Percentiles rank a stretch among this genome's conserved stretches.
Evolutionary conservation across 192 early-diverging fungal species (phyloP).

Genomic region (Entomortierella beljakovae): DNA sequence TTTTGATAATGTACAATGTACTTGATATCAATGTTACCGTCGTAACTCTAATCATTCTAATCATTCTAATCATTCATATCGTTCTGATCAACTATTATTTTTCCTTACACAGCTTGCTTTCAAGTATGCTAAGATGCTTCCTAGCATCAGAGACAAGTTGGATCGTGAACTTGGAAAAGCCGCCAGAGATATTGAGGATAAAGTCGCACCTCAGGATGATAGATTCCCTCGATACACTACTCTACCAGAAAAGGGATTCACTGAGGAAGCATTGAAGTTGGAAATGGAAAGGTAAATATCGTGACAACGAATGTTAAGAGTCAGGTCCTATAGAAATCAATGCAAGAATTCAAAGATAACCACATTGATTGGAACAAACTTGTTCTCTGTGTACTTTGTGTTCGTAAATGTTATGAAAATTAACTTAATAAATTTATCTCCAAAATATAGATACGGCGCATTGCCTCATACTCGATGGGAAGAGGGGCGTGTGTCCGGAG

Average conservation of each 20-base stretch:
- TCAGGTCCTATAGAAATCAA: no score
- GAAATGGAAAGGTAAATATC: constrained; percentile 69
- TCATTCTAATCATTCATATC: background rate
- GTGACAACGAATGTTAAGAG: background rate
- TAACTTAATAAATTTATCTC: background rate
- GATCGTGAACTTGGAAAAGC: constrained; percentile 82
- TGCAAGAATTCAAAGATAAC: background rate
- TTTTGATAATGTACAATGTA: background rate
- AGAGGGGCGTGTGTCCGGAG: constrained; percentile 87
- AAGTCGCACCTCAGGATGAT: constrained; percentile 72
- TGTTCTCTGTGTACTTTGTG: no score
- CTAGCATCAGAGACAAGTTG: constrained; percentile 71
- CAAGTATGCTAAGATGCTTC: constrained; percentile 59
- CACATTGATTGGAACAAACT: no score
- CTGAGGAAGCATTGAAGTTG: constrained; percentile 67
- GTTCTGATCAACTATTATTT: background rate
- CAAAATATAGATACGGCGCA: constrained; percentile 26
- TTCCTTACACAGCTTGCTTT: constrained; percentile 54
- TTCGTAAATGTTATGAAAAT: background rate
- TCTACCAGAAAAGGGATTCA: constrained; percentile 76
- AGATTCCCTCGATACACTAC: constrained; percentile 71
- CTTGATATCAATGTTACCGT: no score
- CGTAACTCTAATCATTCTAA: no score
- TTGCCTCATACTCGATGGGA: constrained; percentile 70
- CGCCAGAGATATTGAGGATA: constrained; percentile 83